Evolutionary conservation across 164 flowering plant species (phyloP).

Genomic region (Piper longum): DNA sequence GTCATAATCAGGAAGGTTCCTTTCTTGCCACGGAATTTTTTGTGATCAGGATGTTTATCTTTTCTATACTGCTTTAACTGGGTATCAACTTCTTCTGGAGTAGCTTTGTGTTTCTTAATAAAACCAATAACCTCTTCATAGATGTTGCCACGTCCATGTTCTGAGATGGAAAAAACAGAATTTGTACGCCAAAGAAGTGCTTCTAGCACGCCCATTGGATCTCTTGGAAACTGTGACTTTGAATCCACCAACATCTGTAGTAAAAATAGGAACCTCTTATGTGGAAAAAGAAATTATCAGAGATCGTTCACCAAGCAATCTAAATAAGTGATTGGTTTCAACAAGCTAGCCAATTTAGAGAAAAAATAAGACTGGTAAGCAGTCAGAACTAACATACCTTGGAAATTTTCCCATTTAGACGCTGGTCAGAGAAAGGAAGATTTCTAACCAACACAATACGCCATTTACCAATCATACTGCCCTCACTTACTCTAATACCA

Average conservation of each 20-base stretch:
- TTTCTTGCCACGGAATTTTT: conserved; percentile 82
- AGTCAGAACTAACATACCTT: conserved; percentile 33
- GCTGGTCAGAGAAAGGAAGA: conserved; percentile 88
- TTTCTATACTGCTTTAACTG: conserved; percentile 64
- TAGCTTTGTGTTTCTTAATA: conserved; percentile 84
- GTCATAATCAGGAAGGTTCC: conserved; percentile 18
- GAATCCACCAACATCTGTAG: conserved; percentile 91
- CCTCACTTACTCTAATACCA: conserved; percentile 47
- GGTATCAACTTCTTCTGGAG: conserved; percentile 83
- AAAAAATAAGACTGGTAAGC: not conserved
- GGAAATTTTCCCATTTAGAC: conserved; percentile 94
- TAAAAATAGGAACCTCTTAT: conserved; percentile 3
- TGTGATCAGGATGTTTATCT: conserved; percentile 82
- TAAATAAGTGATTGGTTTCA: not conserved
- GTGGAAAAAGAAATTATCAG: not conserved
- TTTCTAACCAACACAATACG: conserved; percentile 58
- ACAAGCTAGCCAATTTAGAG: not conserved
- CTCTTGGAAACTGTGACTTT: conserved; percentile 88
- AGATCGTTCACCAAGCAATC: not conserved
- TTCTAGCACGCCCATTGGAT: conserved; percentile 86
- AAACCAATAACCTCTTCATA: conserved; percentile 94
- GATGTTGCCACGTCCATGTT: conserved; percentile 94
- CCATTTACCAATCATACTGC: conserved; percentile 79
- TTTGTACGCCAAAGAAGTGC: conserved; percentile 90
- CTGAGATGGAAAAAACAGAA: conserved; percentile 78